Percentiles rank a stretch among this genome's conserved stretches.
phyloP scores from a whole-genome alignment of 2,329 filamentous ascomycete genomes.

The Gliomastix tumulicola region DNA sequence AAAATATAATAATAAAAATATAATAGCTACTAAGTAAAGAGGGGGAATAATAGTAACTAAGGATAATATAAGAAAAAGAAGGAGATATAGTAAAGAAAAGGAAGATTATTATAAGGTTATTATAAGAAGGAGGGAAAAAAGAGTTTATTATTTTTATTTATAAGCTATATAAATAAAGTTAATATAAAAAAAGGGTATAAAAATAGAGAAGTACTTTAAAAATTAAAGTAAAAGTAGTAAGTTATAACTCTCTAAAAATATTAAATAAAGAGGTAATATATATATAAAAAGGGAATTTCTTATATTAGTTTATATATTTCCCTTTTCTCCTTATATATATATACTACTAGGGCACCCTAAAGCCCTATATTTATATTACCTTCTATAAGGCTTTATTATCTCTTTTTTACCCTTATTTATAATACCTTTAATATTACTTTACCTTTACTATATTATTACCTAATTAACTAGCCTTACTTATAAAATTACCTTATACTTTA shows the following conservation, averaged over 20 bases:
- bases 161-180: not conserved
- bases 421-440: not conserved
- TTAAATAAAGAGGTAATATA: not conserved
- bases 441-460: not conserved
- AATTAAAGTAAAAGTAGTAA: not conserved
- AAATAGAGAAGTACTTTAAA: not conserved
- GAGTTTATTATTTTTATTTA: not conserved
- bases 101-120: constrained; percentile 1
- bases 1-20: constrained; percentile 1
- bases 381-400: not conserved
- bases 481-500: constrained; percentile 1
- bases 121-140: not conserved
- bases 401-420: not conserved
- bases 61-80: constrained; percentile 2
- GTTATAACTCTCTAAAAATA: too few relatives aligned
- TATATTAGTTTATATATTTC: not conserved
- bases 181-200: not conserved
- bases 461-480: not conserved
- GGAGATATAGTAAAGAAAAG: constrained; percentile 2
- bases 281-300: not conserved
- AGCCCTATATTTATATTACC: not conserved
- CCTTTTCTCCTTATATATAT: not conserved
- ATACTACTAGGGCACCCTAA: not conserved
- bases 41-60: not conserved
- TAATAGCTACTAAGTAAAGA: not conserved